Conservation (phyloP, 2,329 filamentous ascomycete genomes). For the Tolypocladium ophioglossoides region DNA sequence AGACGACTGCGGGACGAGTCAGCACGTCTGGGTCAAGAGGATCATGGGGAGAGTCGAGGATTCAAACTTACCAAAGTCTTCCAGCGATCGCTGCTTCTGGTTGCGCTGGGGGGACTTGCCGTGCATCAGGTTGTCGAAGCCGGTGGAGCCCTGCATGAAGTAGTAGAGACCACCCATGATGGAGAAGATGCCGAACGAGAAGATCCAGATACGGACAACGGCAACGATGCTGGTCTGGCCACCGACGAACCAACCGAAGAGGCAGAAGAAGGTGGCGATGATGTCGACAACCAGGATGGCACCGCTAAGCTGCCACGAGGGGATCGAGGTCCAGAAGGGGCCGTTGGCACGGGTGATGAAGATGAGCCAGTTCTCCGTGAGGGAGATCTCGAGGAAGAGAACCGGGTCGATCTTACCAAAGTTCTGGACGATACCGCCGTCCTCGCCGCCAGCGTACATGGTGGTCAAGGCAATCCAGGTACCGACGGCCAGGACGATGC, state of each 20-base stretch:
- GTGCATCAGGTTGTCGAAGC: slow-evolving; percentile 90
- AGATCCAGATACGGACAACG: slow-evolving; percentile 82
- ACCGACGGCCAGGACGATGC: slow-evolving; percentile 68
- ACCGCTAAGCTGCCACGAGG: slow-evolving; percentile 72
- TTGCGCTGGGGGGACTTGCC: slow-evolving; percentile 74
- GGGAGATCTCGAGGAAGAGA: slow-evolving; percentile 79
- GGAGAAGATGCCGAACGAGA: slow-evolving; percentile 83
- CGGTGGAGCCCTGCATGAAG: slow-evolving; percentile 67
- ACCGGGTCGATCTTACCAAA: slow-evolving; percentile 73
- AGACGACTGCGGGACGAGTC: slow-evolving; percentile 54
- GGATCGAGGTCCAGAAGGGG: slow-evolving; percentile 82
- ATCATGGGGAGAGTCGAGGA: background rate
- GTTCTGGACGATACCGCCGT: slow-evolving; percentile 84
- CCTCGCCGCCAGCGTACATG: slow-evolving; percentile 57
- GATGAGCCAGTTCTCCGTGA: slow-evolving; percentile 93
- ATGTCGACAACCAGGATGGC: slow-evolving; percentile 77
- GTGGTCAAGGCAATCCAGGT: slow-evolving; percentile 87
- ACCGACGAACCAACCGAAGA: slow-evolving; percentile 71
- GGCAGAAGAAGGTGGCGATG: slow-evolving; percentile 72
- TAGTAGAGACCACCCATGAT: slow-evolving; percentile 66
- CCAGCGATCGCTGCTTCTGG: slow-evolving; percentile 73
- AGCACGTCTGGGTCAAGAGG: background rate
- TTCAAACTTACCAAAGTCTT: slow-evolving; percentile 72
- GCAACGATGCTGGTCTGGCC: slow-evolving; percentile 67
- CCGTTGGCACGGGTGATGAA: slow-evolving; percentile 92